Percentiles rank a stretch among this genome's conserved stretches.
Conservation (phyloP, 1,139 yeast species). For the Kodamaea plutei region DNA sequence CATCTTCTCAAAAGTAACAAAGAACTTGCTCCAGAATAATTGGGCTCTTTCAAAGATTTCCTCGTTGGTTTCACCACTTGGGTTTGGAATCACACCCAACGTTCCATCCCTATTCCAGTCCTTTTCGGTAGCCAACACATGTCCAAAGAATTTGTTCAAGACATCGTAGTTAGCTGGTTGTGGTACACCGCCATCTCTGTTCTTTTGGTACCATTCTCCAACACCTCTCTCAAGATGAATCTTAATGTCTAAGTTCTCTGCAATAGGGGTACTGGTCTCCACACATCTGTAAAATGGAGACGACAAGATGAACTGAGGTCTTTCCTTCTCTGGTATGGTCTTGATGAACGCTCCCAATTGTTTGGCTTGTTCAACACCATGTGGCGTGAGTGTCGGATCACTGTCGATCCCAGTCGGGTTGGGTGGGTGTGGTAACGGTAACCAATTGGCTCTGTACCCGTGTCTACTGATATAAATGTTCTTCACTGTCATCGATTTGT, state of each 20-base stretch:
- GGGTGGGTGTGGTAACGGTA: conserved; percentile 70
- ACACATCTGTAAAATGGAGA: conserved; percentile 91
- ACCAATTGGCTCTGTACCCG: conserved; percentile 81
- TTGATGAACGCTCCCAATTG: conserved; percentile 57
- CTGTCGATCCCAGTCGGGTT: conserved; percentile 79
- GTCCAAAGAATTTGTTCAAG: conserved; percentile 47
- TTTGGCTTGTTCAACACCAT: conserved; percentile 75
- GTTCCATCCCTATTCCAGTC: conserved; percentile 44
- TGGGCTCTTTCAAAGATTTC: conserved; percentile 57
- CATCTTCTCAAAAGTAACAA: conserved; percentile 47
- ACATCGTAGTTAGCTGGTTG: conserved; percentile 52
- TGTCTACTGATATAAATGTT: conserved; percentile 58
- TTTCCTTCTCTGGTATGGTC: conserved; percentile 36
- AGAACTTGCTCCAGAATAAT: conserved; percentile 46
- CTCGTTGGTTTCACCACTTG: conserved; percentile 60
- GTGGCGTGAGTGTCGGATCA: conserved; percentile 76
- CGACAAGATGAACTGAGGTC: conserved; percentile 60
- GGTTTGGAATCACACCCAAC: conserved; percentile 47
- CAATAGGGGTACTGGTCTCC: conserved; percentile 73
- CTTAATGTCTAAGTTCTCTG: conserved; percentile 51
- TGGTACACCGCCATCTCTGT: conserved; percentile 48
- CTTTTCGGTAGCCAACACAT: conserved; percentile 34
- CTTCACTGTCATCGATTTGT: conserved; percentile 47
- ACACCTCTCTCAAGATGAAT: conserved; percentile 67
- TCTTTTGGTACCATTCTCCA: conserved; percentile 66